Conservation (phyloP, 164 flowering plant genomes). For the Chloranthus sessilifolius region DNA sequence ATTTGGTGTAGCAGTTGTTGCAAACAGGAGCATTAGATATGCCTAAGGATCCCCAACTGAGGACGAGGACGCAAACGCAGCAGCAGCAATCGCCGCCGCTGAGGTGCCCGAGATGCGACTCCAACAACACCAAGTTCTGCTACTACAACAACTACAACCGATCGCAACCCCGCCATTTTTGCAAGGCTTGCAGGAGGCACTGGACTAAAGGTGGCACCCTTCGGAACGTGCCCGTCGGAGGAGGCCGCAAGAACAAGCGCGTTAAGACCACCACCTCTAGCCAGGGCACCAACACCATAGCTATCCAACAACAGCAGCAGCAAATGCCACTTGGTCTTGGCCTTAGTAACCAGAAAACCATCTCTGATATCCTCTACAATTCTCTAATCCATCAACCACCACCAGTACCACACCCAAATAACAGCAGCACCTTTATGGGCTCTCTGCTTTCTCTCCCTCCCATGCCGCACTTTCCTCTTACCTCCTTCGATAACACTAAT, state of each 20-base stretch:
- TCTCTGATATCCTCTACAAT: conserved; percentile 25
- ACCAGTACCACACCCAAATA: conserved; percentile 13
- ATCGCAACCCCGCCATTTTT: conserved; percentile 77
- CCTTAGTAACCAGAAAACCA: conserved; percentile 17
- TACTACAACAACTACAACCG: conserved; percentile 82
- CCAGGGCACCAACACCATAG: conserved; percentile 8
- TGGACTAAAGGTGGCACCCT: conserved; percentile 88
- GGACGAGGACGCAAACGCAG: conserved; percentile 19
- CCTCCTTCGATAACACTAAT: conserved; percentile 25
- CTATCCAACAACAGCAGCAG: conserved; percentile 9
- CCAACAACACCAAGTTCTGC: conserved; percentile 74
- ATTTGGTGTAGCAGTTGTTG: conserved; percentile 10
- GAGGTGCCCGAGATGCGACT: conserved; percentile 79
- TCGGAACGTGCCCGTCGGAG: conserved; percentile 78
- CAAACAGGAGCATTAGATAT: conserved; percentile 22
- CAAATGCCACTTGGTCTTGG: conserved; percentile 8
- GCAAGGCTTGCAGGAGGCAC: conserved; percentile 76
- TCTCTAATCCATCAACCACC: conserved; percentile 19
- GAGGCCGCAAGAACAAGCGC: conserved; percentile 72
- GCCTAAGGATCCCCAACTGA: conserved; percentile 17
- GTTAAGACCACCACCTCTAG: conserved; percentile 22
- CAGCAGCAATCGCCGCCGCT: conserved; percentile 28
- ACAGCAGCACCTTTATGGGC: conserved; percentile 10
- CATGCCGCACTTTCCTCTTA: conserved; percentile 17
- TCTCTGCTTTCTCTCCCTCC: conserved; percentile 14